Conservation (phyloP, 2,329 filamentous ascomycete species). For the Alternaria conjuncta region DNA sequence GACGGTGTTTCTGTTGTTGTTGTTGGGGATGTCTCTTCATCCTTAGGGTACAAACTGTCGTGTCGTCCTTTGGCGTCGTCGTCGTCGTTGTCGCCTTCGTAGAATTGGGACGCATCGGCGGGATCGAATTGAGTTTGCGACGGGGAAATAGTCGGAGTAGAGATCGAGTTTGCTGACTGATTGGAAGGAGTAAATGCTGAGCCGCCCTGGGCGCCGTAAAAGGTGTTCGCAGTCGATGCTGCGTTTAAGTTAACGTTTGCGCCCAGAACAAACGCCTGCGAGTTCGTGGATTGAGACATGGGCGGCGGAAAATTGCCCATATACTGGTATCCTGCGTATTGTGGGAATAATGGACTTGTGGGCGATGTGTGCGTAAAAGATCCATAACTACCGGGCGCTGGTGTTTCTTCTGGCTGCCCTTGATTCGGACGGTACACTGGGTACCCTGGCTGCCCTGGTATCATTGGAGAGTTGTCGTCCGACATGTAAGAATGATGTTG, state of each 20-base stretch:
- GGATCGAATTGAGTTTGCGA: constrained; percentile 1
- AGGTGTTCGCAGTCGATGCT: background rate
- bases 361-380: background rate
- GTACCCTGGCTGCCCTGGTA: background rate
- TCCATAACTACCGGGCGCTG: background rate
- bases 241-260: background rate
- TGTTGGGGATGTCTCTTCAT: constrained; percentile 4
- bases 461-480: background rate
- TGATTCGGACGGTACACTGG: background rate
- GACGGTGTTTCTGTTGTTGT: background rate
- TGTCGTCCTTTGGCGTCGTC: background rate
- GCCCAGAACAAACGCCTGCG: background rate
- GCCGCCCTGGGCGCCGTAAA: background rate
- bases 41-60: background rate
- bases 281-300: background rate
- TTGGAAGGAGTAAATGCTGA: background rate
- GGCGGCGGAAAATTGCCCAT: background rate
- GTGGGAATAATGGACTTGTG: background rate
- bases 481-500: background rate
- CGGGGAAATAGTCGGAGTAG: background rate
- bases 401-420: background rate
- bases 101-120: background rate
- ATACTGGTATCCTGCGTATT: background rate
- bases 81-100: background rate
- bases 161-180: background rate